phyloP scores from a whole-genome alignment of 257 asterid species.

The Petunia secreta region DNA sequence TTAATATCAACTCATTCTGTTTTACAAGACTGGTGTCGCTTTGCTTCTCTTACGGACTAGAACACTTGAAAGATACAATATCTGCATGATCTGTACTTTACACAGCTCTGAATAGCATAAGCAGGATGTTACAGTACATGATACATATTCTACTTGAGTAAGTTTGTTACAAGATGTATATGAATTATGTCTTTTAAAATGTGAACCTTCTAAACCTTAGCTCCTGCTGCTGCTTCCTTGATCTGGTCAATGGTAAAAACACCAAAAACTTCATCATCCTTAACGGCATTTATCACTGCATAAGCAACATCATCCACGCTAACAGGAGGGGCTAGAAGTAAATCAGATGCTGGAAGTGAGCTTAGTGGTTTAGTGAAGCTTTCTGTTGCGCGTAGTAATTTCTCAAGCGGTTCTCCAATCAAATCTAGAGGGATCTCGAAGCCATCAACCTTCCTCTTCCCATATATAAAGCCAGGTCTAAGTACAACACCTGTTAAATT shows the following conservation, averaged over 20 bases:
- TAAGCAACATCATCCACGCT: slow-evolving; percentile 85
- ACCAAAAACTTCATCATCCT: slow-evolving; percentile 83
- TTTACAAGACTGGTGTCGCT: not conserved
- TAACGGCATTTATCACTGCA: slow-evolving; percentile 75
- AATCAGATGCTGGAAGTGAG: slow-evolving; percentile 89
- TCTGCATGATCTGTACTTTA: not conserved
- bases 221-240: slow-evolving; percentile 84
- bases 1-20: not conserved
- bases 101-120: slow-evolving; percentile 2
- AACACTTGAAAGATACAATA: not conserved
- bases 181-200: not conserved
- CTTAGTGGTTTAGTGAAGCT: slow-evolving; percentile 75
- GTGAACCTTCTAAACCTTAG: slow-evolving; percentile 40
- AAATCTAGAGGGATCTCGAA: slow-evolving; percentile 88
- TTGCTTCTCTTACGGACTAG: not conserved
- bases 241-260: slow-evolving; percentile 90
- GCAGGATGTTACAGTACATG: not conserved
- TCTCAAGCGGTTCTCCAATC: slow-evolving; percentile 86
- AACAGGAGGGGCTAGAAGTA: slow-evolving; percentile 86
- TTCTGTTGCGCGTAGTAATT: slow-evolving; percentile 55
- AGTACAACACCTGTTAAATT: slow-evolving; percentile 74
- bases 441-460: slow-evolving; percentile 83
- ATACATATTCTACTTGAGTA: not conserved
- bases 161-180: slow-evolving; percentile 1
- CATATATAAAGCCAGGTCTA: slow-evolving; percentile 91